phyloP scores from a whole-genome alignment of 208 protist genomes.

The Trypanosoma theileri region DNA sequence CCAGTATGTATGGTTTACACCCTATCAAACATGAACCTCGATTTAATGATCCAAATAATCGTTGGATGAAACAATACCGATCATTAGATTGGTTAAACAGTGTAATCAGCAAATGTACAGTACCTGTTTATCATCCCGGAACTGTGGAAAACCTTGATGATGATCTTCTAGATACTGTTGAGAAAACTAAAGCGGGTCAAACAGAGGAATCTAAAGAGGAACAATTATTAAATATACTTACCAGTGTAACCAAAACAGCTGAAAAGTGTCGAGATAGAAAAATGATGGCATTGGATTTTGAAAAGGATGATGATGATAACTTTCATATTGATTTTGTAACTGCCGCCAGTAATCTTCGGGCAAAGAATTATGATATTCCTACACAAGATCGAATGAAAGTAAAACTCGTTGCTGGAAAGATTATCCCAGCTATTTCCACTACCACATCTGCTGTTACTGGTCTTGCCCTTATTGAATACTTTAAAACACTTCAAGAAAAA shows the following conservation, averaged over 20 bases:
- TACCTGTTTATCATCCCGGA: slow-evolving; percentile 51
- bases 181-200: slow-evolving; percentile 18
- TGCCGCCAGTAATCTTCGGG: slow-evolving; percentile 91
- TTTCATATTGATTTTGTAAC: slow-evolving; percentile 96
- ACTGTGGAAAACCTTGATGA: slow-evolving; percentile 79
- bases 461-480: slow-evolving; percentile 97
- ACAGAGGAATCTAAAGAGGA: slow-evolving; percentile 44
- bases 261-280: slow-evolving; percentile 44
- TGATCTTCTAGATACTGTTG: slow-evolving; percentile 50
- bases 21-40: slow-evolving; percentile 77
- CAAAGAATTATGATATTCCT: slow-evolving; percentile 92
- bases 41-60: slow-evolving; percentile 80
- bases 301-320: slow-evolving; percentile 97
- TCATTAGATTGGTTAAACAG: slow-evolving; percentile 53
- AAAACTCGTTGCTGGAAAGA: slow-evolving; percentile 97
- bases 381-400: slow-evolving; percentile 85
- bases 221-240: slow-evolving; percentile 47
- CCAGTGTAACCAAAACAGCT: slow-evolving; percentile 41
- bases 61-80: slow-evolving; percentile 86
- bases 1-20: slow-evolving; percentile 86
- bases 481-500: slow-evolving; percentile 94
- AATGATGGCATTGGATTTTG: slow-evolving; percentile 85
- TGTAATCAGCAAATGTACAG: slow-evolving; percentile 28
- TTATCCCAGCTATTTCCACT: slow-evolving; percentile 99
- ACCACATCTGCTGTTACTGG: slow-evolving; percentile 99